phyloP scores from a whole-genome alignment of 306 rosid genomes.

The Ormosia semicastrata region DNA sequence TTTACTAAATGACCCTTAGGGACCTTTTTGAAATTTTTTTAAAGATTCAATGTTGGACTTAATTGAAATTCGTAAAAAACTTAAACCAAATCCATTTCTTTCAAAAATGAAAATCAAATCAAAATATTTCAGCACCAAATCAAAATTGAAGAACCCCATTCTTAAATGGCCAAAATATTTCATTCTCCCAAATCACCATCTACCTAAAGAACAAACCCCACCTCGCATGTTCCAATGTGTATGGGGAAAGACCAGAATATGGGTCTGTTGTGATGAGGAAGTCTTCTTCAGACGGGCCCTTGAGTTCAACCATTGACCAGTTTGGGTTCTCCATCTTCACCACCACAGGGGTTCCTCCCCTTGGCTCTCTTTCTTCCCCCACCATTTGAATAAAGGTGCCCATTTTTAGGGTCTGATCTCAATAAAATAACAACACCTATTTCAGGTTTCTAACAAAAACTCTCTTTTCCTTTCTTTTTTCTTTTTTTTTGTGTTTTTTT shows the following conservation, averaged over 20 bases:
- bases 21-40: no score
- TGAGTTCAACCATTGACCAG: slow-evolving; percentile 86
- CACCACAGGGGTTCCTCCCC: slow-evolving; percentile 79
- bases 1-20: no score
- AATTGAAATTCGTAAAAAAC: no score
- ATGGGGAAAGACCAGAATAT: slow-evolving; percentile 13
- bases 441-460: neutral
- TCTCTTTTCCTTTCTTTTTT: neutral
- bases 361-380: slow-evolving; percentile 59
- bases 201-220: no score
- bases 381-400: slow-evolving; percentile 68
- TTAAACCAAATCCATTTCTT: no score
- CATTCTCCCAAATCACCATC: no score
- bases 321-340: slow-evolving; percentile 92
- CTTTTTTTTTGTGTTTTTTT: neutral
- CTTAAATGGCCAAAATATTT: no score
- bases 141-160: no score
- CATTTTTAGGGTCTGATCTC: slow-evolving; percentile 42
- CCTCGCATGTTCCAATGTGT: no score
- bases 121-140: no score
- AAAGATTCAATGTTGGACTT: no score
- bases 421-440: neutral
- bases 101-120: no score
- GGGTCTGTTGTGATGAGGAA: slow-evolving; percentile 35
- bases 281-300: slow-evolving; percentile 70